Percentiles rank a stretch among this genome's conserved stretches.
Conservation (phyloP, 2,329 filamentous ascomycete species). For the Diaporthe sp. region DNA sequence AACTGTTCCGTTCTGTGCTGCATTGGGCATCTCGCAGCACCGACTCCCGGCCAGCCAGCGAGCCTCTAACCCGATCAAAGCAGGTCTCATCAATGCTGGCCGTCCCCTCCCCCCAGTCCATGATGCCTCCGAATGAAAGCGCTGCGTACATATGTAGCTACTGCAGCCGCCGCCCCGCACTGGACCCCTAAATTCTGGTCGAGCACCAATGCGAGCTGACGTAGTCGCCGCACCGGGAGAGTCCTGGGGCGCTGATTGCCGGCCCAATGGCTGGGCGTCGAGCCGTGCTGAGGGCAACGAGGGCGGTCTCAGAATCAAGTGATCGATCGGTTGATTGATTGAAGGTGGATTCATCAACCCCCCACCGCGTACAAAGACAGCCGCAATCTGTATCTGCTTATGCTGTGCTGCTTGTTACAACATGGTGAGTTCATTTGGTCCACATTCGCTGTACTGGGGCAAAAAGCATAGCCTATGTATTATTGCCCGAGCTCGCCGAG, state of each 20-base stretch:
- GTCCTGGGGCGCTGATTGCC: not conserved
- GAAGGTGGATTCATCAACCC: not conserved
- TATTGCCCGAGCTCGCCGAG: too few species aligned
- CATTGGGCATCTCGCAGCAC: not conserved
- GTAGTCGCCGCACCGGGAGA: not conserved
- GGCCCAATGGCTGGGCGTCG: conserved; percentile 1
- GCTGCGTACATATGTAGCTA: conserved; percentile 3
- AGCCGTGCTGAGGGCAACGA: not conserved
- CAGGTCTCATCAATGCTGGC: not conserved
- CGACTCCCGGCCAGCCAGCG: not conserved
- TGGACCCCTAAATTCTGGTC: conserved; percentile 25
- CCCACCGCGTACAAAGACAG: not conserved
- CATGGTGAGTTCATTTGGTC: not conserved
- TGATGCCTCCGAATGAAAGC: not conserved
- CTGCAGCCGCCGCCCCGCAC: conserved; percentile 21
- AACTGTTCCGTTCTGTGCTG: not conserved
- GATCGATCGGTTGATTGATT: conserved; percentile 5
- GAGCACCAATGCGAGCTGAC: conserved; percentile 23
- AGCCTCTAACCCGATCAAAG: conserved; percentile 7
- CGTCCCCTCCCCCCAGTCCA: conserved; percentile 2
- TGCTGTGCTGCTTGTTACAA: not conserved
- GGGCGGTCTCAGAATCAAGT: conserved; percentile 1
- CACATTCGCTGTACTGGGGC: not conserved
- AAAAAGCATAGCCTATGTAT: not conserved
- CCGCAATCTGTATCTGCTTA: not conserved